Conservation (phyloP, 495 filamentous ascomycete genomes). For the Aspergillus taichungensis region DNA sequence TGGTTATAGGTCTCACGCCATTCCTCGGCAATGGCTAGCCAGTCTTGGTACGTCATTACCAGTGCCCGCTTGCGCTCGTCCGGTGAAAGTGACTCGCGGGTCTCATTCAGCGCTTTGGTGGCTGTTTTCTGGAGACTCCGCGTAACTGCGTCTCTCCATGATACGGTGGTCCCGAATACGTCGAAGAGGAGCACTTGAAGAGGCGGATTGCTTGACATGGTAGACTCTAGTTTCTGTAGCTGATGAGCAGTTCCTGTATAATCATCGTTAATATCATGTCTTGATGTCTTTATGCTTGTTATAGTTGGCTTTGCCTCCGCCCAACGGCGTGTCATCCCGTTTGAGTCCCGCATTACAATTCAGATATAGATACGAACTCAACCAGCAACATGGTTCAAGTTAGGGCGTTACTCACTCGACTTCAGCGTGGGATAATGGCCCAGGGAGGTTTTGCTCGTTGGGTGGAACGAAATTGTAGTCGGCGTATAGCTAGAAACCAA, state of each 20-base stretch:
- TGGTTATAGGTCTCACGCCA: constrained; percentile 56
- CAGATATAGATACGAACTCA: too few species aligned
- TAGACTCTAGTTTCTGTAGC: not conserved
- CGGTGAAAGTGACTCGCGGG: constrained; percentile 32
- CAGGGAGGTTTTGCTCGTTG: too few species aligned
- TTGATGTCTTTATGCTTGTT: too few species aligned
- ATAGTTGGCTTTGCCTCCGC: too few species aligned
- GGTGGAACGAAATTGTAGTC: too few species aligned
- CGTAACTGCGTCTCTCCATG: constrained; percentile 55
- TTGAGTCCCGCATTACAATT: too few species aligned
- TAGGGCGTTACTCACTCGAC: too few species aligned
- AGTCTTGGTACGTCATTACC: constrained; percentile 46
- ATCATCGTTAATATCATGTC: too few species aligned
- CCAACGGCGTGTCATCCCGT: too few species aligned
- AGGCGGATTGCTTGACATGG: constrained; percentile 23
- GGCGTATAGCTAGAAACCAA: too few species aligned
- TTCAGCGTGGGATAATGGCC: too few species aligned
- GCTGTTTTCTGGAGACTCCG: constrained; percentile 18
- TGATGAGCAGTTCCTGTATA: not conserved
- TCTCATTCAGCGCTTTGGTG: constrained; percentile 36
- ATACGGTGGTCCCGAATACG: constrained; percentile 59
- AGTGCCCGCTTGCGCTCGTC: constrained; percentile 39
- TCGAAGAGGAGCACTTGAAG: constrained; percentile 50
- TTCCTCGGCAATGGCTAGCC: constrained; percentile 53
- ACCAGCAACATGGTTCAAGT: too few species aligned